A percentile compares a stretch with the other conserved stretches of the same genome.
phyloP scores from a whole-genome alignment of 805 yeast genomes.

The Hemisphaericaspora nanyangensis region DNA sequence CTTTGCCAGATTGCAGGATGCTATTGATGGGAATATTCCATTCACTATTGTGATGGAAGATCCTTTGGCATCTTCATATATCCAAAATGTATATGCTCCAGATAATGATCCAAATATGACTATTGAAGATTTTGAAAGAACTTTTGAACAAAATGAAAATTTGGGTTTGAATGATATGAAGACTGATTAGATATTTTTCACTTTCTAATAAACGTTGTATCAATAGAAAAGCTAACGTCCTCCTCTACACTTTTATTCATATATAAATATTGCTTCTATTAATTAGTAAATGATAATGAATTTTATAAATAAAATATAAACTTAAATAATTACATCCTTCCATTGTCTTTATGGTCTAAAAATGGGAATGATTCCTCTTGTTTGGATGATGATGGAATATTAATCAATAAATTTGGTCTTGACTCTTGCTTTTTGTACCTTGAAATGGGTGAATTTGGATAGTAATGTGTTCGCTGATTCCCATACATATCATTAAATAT shows the following conservation, averaged over 20 bases:
- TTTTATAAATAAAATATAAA: too few species aligned
- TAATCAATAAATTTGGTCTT: neutral
- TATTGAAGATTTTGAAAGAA: constrained; percentile 86
- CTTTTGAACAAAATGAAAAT: constrained; percentile 84
- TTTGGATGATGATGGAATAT: neutral
- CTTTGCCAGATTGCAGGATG: constrained; percentile 69
- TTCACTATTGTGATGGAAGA: constrained; percentile 90
- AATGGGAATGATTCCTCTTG: neutral
- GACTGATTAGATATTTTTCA: constrained; percentile 13
- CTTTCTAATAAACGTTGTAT: too few species aligned
- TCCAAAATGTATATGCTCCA: constrained; percentile 98
- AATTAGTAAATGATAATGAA: too few species aligned
- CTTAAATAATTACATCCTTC: neutral
- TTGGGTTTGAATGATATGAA: constrained; percentile 70
- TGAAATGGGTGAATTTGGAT: constrained; percentile 24
- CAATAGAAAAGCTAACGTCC: neutral
- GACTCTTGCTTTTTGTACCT: neutral
- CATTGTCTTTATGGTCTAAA: neutral
- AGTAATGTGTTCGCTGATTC: constrained; percentile 11
- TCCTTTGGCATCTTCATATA: constrained; percentile 91
- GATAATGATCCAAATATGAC: constrained; percentile 96
- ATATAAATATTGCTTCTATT: neutral
- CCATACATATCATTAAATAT: neutral
- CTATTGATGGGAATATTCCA: constrained; percentile 73
- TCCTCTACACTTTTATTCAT: neutral